Base-by-base conservation (phyloP, 2,329 filamentous ascomycete genomes). In the Daldinia sp. region DNA sequence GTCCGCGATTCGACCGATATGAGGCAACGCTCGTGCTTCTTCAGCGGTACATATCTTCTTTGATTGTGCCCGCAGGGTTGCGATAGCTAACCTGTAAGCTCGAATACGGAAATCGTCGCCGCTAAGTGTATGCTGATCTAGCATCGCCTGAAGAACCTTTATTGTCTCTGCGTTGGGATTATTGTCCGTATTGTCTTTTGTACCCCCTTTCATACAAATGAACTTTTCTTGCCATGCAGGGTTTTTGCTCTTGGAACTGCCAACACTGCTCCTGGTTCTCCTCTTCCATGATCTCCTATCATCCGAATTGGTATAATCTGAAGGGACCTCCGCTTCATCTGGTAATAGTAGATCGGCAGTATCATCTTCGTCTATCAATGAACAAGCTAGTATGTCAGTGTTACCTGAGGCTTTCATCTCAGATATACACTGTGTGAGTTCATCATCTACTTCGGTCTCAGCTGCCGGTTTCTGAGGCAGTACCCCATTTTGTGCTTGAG, bases 131-230 rank as follows among this genome's bases (percentile, higher is more conserved):
- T 97, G 97, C 78, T 95, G 91, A 60, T 90, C 86, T 46, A 88
- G 86, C 92, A 98, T 94, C 72, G 92, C 85, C 74, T 93, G 88
- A 4, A 98, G 83, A 1, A 96, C 83, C 53, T 91, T 86, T 57
- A 97, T 94, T 0, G 92, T 97, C 12, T 86, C 83, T 1, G 83
- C 82, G 76, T 98, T 98, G 0, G 93, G 92, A 72, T 92, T 93
- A 12, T 81, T 77, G 0, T 80, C 75, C 13, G 80, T 77, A 3
- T 78, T 76, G 37, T 82, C 79, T 56, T 80, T 82, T 1, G 80
- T 83, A 9, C 87, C 86, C 1, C 85, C 86, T 37, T 79, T 82
- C 76, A 87, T 85, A 74, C 88, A 90, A 13, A 82, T 81, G 67
- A 89, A 90, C 0, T 81, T 81, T 33, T 86, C 83, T 63, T 86